A percentile compares a stretch with the other conserved stretches of the same genome.
These are phyloP conservation scores for Fusarium coicis DNA, from an alignment of 2,329 filamentous ascomycete species.

Conservation along the genomic window DNA sequence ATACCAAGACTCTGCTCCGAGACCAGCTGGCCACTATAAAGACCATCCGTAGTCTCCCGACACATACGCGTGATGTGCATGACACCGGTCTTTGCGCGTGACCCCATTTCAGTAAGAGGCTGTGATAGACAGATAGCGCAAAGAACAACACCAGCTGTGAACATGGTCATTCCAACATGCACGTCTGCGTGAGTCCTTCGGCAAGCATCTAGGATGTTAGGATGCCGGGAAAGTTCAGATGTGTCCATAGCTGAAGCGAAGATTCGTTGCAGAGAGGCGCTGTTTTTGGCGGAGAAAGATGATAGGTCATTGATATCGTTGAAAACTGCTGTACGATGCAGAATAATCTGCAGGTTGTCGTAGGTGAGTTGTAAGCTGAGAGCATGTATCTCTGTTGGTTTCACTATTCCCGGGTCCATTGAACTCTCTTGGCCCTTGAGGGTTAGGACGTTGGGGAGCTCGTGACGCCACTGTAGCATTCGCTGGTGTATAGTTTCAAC, in stretches of 20 bases:
- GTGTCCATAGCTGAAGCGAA: background rate
- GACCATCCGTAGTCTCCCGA: rapidly evolving
- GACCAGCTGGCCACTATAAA: background rate
- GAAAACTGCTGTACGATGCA: background rate
- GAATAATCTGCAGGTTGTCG: rapidly evolving
- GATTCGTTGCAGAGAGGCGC: rapidly evolving
- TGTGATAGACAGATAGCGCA: background rate
- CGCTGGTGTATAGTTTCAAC: background rate
- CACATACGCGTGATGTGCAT: background rate
- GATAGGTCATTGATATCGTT: rapidly evolving
- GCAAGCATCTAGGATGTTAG: background rate
- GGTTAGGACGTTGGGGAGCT: rapidly evolving
- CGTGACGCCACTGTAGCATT: rapidly evolving
- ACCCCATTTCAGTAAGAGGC: background rate
- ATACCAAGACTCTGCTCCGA: rapidly evolving
- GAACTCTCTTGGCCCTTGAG: rapidly evolving
- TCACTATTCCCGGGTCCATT: rapidly evolving
- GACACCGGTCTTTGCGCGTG: rapidly evolving
- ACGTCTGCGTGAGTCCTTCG: background rate
- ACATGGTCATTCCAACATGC: background rate
- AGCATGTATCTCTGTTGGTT: rapidly evolving
- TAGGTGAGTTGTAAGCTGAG: rapidly evolving
- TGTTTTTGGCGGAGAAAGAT: rapidly evolving
- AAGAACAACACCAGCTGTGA: background rate
- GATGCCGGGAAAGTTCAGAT: rapidly evolving